Conservation (phyloP, 164 flowering plant genomes). For the Protea cynaroides region DNA sequence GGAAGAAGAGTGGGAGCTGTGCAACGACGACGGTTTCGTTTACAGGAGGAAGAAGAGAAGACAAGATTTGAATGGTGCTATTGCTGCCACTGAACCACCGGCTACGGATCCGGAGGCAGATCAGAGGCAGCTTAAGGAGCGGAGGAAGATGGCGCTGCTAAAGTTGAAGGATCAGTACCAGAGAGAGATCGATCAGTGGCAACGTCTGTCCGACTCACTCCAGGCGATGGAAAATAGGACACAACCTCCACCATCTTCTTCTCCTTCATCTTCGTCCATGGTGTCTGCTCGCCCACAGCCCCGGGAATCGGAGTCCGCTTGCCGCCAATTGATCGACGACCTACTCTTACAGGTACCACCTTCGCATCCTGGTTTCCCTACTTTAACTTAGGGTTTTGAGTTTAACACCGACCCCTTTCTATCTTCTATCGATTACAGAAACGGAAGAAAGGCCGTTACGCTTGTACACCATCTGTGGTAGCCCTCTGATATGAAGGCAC, state of each 20-base stretch:
- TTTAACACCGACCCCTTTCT: neutral
- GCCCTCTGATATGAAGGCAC: too few relatives aligned
- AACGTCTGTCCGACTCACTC: constrained; percentile 44
- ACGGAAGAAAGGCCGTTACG: too few relatives aligned
- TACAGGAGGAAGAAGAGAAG: constrained; percentile 54
- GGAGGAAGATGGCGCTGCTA: constrained; percentile 38
- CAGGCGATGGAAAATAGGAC: constrained; percentile 26
- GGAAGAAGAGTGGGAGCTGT: constrained; percentile 4
- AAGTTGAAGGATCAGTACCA: constrained; percentile 42
- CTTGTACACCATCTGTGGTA: too few relatives aligned
- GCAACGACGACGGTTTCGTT: constrained; percentile 75
- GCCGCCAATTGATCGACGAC: constrained; percentile 33
- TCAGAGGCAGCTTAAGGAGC: constrained; percentile 26
- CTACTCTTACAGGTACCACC: constrained; percentile 48
- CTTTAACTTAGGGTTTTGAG: neutral
- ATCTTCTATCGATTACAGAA: neutral
- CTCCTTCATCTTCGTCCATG: constrained; percentile 1
- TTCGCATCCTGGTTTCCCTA: neutral
- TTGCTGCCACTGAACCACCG: constrained; percentile 15
- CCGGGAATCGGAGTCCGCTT: constrained; percentile 7
- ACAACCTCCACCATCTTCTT: neutral
- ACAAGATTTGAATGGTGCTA: constrained; percentile 10
- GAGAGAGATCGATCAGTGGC: constrained; percentile 61
- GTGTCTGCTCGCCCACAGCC: constrained; percentile 2
- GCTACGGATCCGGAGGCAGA: constrained; percentile 33